Evolutionary conservation across 768 basidiomycete genomes (phyloP).

Genomic region (Zangia roseola): DNA sequence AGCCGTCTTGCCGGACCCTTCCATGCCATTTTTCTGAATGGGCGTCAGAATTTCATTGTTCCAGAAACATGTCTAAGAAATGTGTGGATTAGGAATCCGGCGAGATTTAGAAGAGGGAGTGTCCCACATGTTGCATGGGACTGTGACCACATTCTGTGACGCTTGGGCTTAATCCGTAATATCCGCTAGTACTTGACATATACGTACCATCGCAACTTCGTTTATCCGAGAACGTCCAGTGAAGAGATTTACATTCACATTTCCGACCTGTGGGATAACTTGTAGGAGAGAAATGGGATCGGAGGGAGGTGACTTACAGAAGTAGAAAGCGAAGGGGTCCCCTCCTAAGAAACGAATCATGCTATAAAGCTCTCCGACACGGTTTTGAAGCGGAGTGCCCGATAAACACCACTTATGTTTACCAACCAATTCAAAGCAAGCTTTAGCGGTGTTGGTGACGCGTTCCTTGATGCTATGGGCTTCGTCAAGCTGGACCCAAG

Average conservation of each 20-base stretch:
- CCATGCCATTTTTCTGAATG: constrained; percentile 88
- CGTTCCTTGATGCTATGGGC: constrained; percentile 99
- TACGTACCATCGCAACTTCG: constrained; percentile 74
- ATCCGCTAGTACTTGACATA: not conserved
- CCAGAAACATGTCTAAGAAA: constrained; percentile 84
- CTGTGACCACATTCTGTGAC: constrained; percentile 76
- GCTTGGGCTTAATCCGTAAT: not conserved
- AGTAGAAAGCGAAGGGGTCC: constrained; percentile 89
- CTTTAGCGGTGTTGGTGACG: constrained; percentile 92
- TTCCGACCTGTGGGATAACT: constrained; percentile 58
- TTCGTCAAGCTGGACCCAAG: constrained; percentile 72
- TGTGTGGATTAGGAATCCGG: constrained; percentile 2
- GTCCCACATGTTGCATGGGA: constrained; percentile 75
- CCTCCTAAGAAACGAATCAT: constrained; percentile 90
- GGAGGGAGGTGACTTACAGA: constrained; percentile 53
- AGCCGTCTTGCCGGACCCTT: constrained; percentile 72
- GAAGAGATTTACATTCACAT: constrained; percentile 92
- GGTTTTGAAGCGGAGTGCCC: constrained; percentile 94
- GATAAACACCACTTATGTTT: constrained; percentile 93
- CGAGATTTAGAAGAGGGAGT: not conserved
- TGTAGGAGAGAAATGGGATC: not conserved
- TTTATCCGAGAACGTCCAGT: constrained; percentile 91
- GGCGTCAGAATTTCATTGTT: constrained; percentile 95
- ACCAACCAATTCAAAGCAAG: constrained; percentile 85
- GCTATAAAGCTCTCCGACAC: constrained; percentile 98